These are phyloP conservation scores for Paratinospora sagittata DNA, from an alignment of 164 flowering plant genomes.

Conservation along the genomic window DNA sequence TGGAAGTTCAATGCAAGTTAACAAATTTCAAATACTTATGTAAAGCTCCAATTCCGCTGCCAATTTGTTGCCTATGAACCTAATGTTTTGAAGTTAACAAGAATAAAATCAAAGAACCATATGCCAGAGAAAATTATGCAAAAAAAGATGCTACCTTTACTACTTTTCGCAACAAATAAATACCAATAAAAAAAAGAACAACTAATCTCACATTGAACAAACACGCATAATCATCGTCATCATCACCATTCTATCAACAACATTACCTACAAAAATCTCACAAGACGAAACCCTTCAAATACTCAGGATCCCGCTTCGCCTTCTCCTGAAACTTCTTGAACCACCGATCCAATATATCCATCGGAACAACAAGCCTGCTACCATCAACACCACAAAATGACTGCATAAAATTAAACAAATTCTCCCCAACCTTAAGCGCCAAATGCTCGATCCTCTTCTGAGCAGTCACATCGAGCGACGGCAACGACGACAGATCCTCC, in stretches of 20 bases:
- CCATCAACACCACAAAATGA: constrained; percentile 92
- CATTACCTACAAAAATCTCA: constrained; percentile 24
- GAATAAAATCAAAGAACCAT: background rate
- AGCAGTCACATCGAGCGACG: constrained; percentile 66
- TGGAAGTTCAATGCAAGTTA: too few species aligned
- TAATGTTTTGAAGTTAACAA: background rate
- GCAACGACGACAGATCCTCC: constrained; percentile 63
- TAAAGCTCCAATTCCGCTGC: too few species aligned
- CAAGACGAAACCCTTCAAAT: constrained; percentile 70
- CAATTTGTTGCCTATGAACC: background rate
- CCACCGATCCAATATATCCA: constrained; percentile 96
- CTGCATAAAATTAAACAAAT: constrained; percentile 96
- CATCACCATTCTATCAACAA: background rate
- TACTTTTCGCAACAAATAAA: background rate
- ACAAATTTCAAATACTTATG: too few species aligned
- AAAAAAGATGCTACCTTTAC: background rate
- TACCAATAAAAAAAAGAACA: background rate
- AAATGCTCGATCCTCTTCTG: constrained; percentile 61
- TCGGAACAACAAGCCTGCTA: constrained; percentile 71
- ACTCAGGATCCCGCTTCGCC: constrained; percentile 90
- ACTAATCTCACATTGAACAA: background rate
- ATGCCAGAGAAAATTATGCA: background rate
- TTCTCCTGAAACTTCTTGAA: constrained; percentile 94
- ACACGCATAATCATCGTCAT: background rate
- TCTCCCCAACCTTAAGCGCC: constrained; percentile 95